These are phyloP conservation scores for Pinus tabuliformis DNA, from an alignment of 75 land plant genomes.

Conservation along the genomic window DNA sequence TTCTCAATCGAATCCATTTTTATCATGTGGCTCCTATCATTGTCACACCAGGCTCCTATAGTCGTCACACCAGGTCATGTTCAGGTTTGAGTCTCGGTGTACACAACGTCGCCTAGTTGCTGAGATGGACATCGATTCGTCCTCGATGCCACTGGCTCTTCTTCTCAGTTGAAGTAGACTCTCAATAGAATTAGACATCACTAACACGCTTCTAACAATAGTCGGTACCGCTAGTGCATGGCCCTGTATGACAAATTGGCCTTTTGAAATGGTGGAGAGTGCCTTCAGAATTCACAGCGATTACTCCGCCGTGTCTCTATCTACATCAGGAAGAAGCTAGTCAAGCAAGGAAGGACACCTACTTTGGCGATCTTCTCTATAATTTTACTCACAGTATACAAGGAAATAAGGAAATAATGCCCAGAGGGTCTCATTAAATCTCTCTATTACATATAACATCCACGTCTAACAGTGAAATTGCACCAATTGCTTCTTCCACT, in stretches of 20 bases:
- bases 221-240: conserved; percentile 38
- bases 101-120: no score
- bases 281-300: conserved; percentile 24
- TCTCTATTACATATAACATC: neutral
- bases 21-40: no score
- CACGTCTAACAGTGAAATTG: neutral
- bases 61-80: no score
- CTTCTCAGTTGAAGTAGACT: conserved; percentile 4
- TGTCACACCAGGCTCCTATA: no score
- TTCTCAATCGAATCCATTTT: no score
- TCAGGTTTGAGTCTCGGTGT: no score
- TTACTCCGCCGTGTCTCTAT: conserved; percentile 4
- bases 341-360: conserved; percentile 13
- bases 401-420: no score
- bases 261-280: conserved; percentile 40
- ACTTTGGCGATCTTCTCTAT: conserved; percentile 9
- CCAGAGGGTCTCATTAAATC: neutral
- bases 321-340: conserved; percentile 15
- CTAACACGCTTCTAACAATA: conserved; percentile 26
- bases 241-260: conserved; percentile 32
- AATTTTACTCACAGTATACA: neutral
- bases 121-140: no score
- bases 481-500: neutral
- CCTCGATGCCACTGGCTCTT: conserved; percentile 10
- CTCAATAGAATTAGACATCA: conserved; percentile 13